A percentile compares a stretch with the other conserved stretches of the same genome.
These are phyloP conservation scores for Stemphylium lycopersici DNA, from an alignment of 2,329 filamentous ascomycete species.

Conservation along the genomic window DNA sequence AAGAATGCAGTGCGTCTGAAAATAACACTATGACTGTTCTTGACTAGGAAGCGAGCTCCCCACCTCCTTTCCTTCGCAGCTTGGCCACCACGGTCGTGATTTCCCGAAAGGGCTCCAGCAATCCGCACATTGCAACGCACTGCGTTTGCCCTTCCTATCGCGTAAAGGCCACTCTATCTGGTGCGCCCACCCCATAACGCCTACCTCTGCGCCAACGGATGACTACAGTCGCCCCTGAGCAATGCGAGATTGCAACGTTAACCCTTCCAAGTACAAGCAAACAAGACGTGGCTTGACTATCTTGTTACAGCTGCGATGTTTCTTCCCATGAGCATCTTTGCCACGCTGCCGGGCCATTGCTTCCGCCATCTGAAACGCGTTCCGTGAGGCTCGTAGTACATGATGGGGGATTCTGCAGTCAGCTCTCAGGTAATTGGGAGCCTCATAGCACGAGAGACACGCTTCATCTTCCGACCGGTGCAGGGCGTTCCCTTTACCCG, in stretches of 20 bases:
- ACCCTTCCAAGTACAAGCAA: conserved; percentile 4
- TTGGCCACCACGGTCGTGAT: conserved; percentile 34
- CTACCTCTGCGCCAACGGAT: conserved; percentile 9
- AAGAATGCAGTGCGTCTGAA: neutral
- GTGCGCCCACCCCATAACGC: conserved; percentile 9
- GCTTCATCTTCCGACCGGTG: neutral
- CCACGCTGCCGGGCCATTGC: conserved; percentile 38
- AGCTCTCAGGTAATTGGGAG: conserved; percentile 4
- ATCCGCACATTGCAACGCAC: conserved; percentile 22
- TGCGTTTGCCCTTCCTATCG: conserved; percentile 15
- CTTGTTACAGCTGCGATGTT: conserved; percentile 1
- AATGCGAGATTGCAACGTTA: conserved; percentile 1
- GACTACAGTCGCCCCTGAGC: conserved; percentile 10
- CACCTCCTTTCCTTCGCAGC: neutral
- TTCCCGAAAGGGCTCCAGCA: conserved; percentile 26
- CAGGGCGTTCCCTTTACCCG: neutral
- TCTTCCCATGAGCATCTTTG: conserved; percentile 25
- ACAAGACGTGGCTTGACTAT: conserved; percentile 11
- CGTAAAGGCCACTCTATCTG: conserved; percentile 10
- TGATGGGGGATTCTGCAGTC: conserved; percentile 5
- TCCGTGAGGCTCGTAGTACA: conserved; percentile 16
- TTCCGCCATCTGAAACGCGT: conserved; percentile 38
- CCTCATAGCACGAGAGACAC: neutral
- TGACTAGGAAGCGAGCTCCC: conserved; percentile 2
- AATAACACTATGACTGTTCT: neutral